A percentile compares a stretch with the other conserved stretches of the same genome.
Evolutionary conservation across 2,329 filamentous ascomycete genomes (phyloP).

Genomic region (Sordariomycetes sp.): DNA sequence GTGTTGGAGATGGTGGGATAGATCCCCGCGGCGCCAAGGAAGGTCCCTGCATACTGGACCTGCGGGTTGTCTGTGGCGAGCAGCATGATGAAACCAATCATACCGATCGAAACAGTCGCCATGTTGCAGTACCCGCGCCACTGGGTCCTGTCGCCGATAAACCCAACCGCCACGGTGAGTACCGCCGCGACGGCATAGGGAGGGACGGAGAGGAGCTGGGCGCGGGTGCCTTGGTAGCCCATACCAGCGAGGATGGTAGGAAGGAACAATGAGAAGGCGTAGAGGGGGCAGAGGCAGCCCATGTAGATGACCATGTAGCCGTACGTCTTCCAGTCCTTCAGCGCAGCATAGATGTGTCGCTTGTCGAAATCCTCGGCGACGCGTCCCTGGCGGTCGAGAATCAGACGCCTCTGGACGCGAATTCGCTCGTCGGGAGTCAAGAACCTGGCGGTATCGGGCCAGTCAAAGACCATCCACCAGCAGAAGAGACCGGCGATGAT

Average conservation of each 20-base stretch:
- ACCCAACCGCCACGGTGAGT: constrained; percentile 43
- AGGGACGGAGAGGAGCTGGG: constrained; percentile 57
- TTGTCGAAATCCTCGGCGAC: constrained; percentile 64
- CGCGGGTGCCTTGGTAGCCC: constrained; percentile 45
- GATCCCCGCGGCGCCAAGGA: constrained; percentile 68
- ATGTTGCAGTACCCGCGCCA: constrained; percentile 42
- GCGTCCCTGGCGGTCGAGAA: constrained; percentile 57
- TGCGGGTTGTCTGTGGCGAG: constrained; percentile 46
- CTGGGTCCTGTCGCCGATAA: constrained; percentile 42
- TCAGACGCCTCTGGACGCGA: constrained; percentile 63
- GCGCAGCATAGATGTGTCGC: constrained; percentile 61
- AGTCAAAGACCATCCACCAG: constrained; percentile 71
- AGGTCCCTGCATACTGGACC: constrained; percentile 65
- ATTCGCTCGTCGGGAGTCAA: constrained; percentile 61
- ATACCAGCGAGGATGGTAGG: constrained; percentile 55
- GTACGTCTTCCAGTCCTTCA: constrained; percentile 75
- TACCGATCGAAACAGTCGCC: constrained; percentile 57
- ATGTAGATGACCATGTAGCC: constrained; percentile 52
- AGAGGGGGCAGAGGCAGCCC: constrained; percentile 46
- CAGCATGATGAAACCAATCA: constrained; percentile 54
- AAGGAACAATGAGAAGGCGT: constrained; percentile 49
- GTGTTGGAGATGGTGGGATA: constrained; percentile 74
- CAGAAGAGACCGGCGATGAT: constrained; percentile 55
- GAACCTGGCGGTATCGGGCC: constrained; percentile 70
- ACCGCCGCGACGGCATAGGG: constrained; percentile 55